A percentile compares a stretch with the other conserved stretches of the same genome.
These are phyloP conservation scores for Blastobotrys americana DNA, from an alignment of 805 yeast genomes.

Conservation along the genomic window DNA sequence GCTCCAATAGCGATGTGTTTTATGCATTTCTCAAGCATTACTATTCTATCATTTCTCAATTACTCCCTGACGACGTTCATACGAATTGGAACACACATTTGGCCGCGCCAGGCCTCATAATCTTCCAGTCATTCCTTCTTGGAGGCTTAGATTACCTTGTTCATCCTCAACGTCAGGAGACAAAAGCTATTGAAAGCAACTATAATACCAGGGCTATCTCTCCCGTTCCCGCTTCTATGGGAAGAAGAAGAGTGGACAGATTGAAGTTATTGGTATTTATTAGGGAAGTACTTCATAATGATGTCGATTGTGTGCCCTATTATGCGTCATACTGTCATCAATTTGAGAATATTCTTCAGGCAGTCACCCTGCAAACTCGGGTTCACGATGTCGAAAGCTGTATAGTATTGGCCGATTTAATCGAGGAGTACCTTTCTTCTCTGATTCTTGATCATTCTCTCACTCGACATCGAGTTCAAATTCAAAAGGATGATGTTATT, in stretches of 20 bases:
- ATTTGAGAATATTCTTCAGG: constrained; percentile 33
- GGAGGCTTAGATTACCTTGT: constrained; percentile 22
- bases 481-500: constrained; percentile 29
- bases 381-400: constrained; percentile 34
- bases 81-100: constrained; percentile 2
- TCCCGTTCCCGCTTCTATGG: constrained; percentile 17
- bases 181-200: not conserved
- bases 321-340: constrained; percentile 28
- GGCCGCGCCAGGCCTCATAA: constrained; percentile 23
- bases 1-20: constrained; percentile 32
- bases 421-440: constrained; percentile 34
- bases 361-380: constrained; percentile 28
- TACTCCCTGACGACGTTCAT: constrained; percentile 14
- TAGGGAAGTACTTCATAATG: constrained; percentile 34
- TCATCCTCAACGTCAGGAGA: constrained; percentile 9
- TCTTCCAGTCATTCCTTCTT: constrained; percentile 21
- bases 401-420: constrained; percentile 33
- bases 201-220: constrained; percentile 17
- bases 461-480: constrained; percentile 21
- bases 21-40: constrained; percentile 37
- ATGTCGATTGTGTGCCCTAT: constrained; percentile 26
- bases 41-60: constrained; percentile 28
- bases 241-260: constrained; percentile 28
- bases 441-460: constrained; percentile 26
- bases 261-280: constrained; percentile 29